phyloP scores from a whole-genome alignment of 108 stramenopile genomes.

The Epipyxis sp. region DNA sequence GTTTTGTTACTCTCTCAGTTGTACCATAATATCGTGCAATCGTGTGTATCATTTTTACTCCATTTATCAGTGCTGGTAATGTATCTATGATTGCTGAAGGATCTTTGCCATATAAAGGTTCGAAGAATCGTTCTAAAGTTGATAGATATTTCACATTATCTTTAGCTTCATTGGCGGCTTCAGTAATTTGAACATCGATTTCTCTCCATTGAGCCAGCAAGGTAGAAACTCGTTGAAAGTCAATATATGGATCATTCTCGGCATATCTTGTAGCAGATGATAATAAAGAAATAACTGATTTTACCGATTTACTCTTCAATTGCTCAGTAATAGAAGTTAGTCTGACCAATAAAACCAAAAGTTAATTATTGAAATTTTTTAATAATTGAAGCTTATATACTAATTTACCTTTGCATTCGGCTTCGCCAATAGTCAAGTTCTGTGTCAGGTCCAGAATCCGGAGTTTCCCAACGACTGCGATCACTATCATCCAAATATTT shows the following conservation, averaged over 20 bases:
- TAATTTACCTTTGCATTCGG: constrained; percentile 48
- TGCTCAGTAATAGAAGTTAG: constrained; percentile 63
- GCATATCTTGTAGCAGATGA: constrained; percentile 33
- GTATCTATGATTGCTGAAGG: constrained; percentile 57
- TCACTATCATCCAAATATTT: constrained; percentile 47
- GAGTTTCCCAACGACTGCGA: constrained; percentile 45
- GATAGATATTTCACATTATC: constrained; percentile 64
- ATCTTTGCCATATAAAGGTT: constrained; percentile 53
- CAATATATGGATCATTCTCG: constrained; percentile 23
- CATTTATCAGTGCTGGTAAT: constrained; percentile 60
- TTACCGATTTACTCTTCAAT: constrained; percentile 54
- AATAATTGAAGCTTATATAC: not conserved
- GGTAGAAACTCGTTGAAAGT: constrained; percentile 42
- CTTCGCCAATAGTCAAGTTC: constrained; percentile 61
- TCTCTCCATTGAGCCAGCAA: constrained; percentile 57
- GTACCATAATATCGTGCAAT: constrained; percentile 63
- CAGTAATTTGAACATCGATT: constrained; percentile 60
- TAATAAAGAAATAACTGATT: constrained; percentile 50
- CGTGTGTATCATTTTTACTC: constrained; percentile 62
- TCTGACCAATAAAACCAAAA: not conserved
- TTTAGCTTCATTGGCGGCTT: constrained; percentile 67
- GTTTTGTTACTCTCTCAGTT: constrained; percentile 57
- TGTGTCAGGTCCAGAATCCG: constrained; percentile 55
- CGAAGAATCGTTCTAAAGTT: constrained; percentile 60
- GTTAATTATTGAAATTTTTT: not conserved